These are phyloP conservation scores for Penicillium nucicola DNA, from an alignment of 495 filamentous ascomycete genomes.

Conservation along the genomic window DNA sequence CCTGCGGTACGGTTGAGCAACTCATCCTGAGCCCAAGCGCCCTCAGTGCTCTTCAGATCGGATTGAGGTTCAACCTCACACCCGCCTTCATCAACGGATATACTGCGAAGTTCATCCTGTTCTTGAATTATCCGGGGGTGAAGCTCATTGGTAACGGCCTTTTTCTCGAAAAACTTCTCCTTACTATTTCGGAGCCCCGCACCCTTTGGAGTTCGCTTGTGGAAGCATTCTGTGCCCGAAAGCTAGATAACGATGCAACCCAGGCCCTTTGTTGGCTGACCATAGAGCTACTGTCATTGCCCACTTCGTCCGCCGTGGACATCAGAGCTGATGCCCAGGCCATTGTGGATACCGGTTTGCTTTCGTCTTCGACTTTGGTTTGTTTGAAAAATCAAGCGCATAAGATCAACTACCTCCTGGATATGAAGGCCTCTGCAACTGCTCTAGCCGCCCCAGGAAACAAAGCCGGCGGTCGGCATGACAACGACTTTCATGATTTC, in stretches of 20 bases:
- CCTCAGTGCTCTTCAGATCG: conserved; percentile 43
- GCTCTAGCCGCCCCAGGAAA: conserved; percentile 1
- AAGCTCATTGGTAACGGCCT: conserved; percentile 53
- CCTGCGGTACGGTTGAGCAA: conserved; percentile 49
- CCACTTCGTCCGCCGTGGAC: conserved; percentile 13
- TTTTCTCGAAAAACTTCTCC: conserved; percentile 52
- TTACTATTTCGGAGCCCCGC: conserved; percentile 53
- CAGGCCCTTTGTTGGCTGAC: conserved; percentile 59
- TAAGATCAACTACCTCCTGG: conserved; percentile 44
- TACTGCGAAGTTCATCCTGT: conserved; percentile 25
- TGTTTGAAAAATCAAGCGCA: conserved; percentile 27
- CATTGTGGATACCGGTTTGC: conserved; percentile 23
- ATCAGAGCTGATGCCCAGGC: conserved; percentile 28
- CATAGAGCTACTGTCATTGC: conserved; percentile 51
- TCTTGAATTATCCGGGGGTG: conserved; percentile 30
- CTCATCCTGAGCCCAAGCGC: conserved; percentile 50
- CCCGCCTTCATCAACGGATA: conserved; percentile 48
- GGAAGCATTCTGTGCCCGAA: conserved; percentile 32
- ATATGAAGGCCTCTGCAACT: conserved; percentile 15
- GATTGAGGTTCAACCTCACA: conserved; percentile 49
- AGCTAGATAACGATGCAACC: conserved; percentile 36
- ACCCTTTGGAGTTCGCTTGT: conserved; percentile 59
- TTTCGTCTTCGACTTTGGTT: conserved; percentile 25
- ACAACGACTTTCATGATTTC: conserved; percentile 69
- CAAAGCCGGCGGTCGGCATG: conserved; percentile 68